Conservation (phyloP, 805 yeast genomes). For the Yarrowia sp. region DNA sequence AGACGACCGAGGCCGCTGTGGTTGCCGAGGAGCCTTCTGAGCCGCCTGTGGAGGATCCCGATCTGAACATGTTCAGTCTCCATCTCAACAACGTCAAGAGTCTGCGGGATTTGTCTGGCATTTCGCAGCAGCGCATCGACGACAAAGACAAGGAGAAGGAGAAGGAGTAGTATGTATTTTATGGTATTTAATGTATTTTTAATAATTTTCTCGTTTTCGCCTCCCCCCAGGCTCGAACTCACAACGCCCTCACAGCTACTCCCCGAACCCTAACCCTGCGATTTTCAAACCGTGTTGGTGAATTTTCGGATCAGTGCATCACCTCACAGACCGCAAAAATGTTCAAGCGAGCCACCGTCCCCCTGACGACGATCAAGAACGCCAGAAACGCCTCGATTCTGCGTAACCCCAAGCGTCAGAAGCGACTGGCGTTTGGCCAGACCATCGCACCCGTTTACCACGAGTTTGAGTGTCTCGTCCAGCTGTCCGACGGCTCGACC, state of each 20-base stretch:
- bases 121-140: slow-evolving; percentile 19
- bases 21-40: neutral
- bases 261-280: slow-evolving; percentile 5
- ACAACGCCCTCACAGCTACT: neutral
- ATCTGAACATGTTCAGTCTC: slow-evolving; percentile 17
- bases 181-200: slow-evolving; percentile 5
- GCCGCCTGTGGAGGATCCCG: neutral
- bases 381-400: slow-evolving; percentile 22
- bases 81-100: slow-evolving; percentile 22
- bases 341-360: slow-evolving; percentile 25
- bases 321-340: neutral
- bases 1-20: neutral
- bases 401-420: slow-evolving; percentile 29
- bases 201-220: neutral
- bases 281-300: neutral
- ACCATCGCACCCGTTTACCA: slow-evolving; percentile 92
- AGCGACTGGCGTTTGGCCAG: slow-evolving; percentile 54
- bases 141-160: neutral
- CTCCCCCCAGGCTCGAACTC: neutral
- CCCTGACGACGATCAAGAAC: slow-evolving; percentile 25
- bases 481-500: slow-evolving; percentile 92
- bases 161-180: neutral
- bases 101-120: slow-evolving; percentile 12
- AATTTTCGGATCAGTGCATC: slow-evolving; percentile 21
- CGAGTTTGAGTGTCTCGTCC: slow-evolving; percentile 85